Evolutionary conservation across 2,329 filamentous ascomycete species (phyloP).

Genomic region (Cordyceps cicadae): DNA sequence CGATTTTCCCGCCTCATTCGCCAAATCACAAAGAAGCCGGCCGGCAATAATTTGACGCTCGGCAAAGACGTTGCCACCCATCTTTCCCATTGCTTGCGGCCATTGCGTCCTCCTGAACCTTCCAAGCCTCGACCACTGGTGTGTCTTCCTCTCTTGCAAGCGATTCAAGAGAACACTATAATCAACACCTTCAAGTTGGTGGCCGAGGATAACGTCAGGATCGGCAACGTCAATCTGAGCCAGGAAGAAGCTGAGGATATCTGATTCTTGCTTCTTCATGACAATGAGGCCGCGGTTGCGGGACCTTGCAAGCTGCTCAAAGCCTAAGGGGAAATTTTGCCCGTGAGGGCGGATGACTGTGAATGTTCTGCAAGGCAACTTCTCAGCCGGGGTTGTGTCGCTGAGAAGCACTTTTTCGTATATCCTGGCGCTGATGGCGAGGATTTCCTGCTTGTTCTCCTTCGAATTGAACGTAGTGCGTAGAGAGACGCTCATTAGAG

Average conservation of each 20-base stretch:
- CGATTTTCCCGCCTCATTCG: slow-evolving; percentile 94
- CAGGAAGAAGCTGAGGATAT: slow-evolving; percentile 80
- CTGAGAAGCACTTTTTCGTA: slow-evolving; percentile 84
- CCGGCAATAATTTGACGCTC: slow-evolving; percentile 86
- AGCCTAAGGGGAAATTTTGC: slow-evolving; percentile 72
- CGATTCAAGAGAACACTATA: slow-evolving; percentile 85
- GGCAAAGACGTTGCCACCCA: slow-evolving; percentile 83
- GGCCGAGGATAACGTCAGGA: slow-evolving; percentile 87
- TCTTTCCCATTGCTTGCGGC: slow-evolving; percentile 79
- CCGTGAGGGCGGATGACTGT: slow-evolving; percentile 80
- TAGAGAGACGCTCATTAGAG: slow-evolving; percentile 89
- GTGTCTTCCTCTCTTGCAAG: slow-evolving; percentile 81
- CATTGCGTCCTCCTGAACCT: slow-evolving; percentile 75
- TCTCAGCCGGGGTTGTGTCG: slow-evolving; percentile 82
- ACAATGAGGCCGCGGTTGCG: slow-evolving; percentile 71
- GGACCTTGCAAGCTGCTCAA: slow-evolving; percentile 65
- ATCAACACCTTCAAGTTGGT: slow-evolving; percentile 95
- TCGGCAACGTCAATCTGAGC: slow-evolving; percentile 82
- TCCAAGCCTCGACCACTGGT: slow-evolving; percentile 90
- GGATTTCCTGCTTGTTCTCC: slow-evolving; percentile 92
- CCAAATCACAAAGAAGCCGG: slow-evolving; percentile 83
- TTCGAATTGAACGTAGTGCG: slow-evolving; percentile 82
- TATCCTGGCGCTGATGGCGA: slow-evolving; percentile 82
- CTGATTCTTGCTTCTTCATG: slow-evolving; percentile 73
- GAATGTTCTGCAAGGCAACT: slow-evolving; percentile 81